Evolutionary conservation across 768 basidiomycete species (phyloP), one percentile per base, ranked within the genome.

Genomic region (Clitopilus passeckerianus): DNA sequence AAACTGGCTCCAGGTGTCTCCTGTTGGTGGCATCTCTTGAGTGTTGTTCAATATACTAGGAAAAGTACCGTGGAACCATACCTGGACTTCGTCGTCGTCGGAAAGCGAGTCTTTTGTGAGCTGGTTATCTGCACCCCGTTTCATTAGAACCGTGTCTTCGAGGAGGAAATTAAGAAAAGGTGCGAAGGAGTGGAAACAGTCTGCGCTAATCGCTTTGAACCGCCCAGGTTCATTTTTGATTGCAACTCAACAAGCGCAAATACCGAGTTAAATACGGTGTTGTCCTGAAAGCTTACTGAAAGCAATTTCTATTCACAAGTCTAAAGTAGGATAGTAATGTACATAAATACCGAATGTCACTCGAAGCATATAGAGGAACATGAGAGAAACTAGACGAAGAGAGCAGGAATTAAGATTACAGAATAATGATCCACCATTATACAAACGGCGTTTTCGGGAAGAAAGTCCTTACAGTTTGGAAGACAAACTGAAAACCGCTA

Each of bases 41-140:
- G 46, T 18, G 20, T n/a, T 23, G 16, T 50, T 5, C 20, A 50
- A 50, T 23, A 50, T 20, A 18, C 12, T n/a, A 18, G 3, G n/a
- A 15, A 41, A n/a, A 14, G 5, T n/a, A 41, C n/a, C 9, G 9
- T 50, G 22, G 3, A 10, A 23, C 46, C 20, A 50, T 50, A 22
- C 46, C 46, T 50, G 46, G 12, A 23, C 76, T 16, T 70, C 74
- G 34, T 67, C 70, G 10, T 73, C 77, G 55, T 85, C 80, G 23
- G 75, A 77, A 18, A 54, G 67, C 24, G 73, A 77, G 60, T 86
- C 86, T 65, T 84, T 90, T 10, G 79, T 77, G 34, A 93, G 67
- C 65, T 93, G 87, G 61, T 73, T 82, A 56, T 91, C 90, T 68
- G 90, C 90, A 58, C 78, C 81, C 69, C 90, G 83, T 73, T 92